Conservation (phyloP, 768 basidiomycete species). For the Hypsizygus marmoreus region DNA sequence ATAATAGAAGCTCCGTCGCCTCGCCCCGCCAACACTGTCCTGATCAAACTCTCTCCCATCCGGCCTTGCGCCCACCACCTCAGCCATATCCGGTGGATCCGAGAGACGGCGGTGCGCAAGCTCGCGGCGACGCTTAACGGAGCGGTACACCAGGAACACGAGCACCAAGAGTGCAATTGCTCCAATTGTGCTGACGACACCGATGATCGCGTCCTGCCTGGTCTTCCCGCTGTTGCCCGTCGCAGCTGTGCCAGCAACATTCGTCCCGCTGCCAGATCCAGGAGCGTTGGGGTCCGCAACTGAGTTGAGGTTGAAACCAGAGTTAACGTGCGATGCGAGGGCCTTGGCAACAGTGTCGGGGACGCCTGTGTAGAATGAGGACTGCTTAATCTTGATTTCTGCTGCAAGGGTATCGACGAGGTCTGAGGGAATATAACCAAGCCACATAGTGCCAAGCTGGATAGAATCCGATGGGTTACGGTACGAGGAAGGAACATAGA, state of each 20-base stretch:
- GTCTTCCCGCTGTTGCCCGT: slow-evolving; percentile 41
- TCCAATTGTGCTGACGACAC: slow-evolving; percentile 83
- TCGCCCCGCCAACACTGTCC: slow-evolving; percentile 71
- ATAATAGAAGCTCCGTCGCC: slow-evolving; percentile 82
- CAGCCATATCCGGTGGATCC: slow-evolving; percentile 44
- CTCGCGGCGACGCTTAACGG: slow-evolving; percentile 66
- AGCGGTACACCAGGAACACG: slow-evolving; percentile 69
- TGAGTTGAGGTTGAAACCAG: slow-evolving; percentile 60
- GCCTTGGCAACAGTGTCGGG: slow-evolving; percentile 42
- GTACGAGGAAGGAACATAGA: slow-evolving; percentile 66
- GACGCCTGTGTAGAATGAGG: slow-evolving; percentile 64
- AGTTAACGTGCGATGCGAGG: slow-evolving; percentile 71
- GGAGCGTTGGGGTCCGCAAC: slow-evolving; percentile 41
- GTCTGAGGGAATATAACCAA: slow-evolving; percentile 64
- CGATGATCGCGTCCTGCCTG: slow-evolving; percentile 86
- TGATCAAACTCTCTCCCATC: slow-evolving; percentile 78
- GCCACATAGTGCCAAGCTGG: slow-evolving; percentile 67
- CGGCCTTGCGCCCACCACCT: slow-evolving; percentile 48
- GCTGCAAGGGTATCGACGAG: slow-evolving; percentile 62
- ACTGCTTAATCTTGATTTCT: slow-evolving; percentile 61
- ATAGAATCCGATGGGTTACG: slow-evolving; percentile 43
- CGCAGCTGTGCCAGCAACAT: slow-evolving; percentile 26
- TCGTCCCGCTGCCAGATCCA: slow-evolving; percentile 18
- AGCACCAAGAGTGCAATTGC: slow-evolving; percentile 75
- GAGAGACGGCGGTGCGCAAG: slow-evolving; percentile 72